Conservation (phyloP, 441 rosid genomes). For the Theobroma grandiflorum region DNA sequence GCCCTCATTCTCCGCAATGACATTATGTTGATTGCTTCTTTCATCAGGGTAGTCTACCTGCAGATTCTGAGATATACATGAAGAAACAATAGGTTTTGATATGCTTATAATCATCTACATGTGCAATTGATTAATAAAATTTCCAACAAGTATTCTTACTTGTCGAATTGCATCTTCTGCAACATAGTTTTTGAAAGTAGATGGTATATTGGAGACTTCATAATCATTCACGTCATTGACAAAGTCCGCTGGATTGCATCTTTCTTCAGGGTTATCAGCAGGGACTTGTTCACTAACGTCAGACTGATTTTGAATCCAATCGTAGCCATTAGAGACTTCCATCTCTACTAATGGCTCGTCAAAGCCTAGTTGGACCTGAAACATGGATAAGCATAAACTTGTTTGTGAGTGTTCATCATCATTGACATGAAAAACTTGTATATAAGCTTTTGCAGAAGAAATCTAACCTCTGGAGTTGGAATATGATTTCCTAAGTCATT, state of each 20-base stretch:
- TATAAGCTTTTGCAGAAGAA: background rate
- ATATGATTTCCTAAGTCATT: background rate
- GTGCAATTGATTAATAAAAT: background rate
- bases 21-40: slow-evolving; percentile 1
- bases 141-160: background rate
- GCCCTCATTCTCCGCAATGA: background rate
- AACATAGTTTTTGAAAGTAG: too few species aligned
- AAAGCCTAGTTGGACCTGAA: background rate
- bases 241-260: too few species aligned
- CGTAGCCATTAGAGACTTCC: background rate
- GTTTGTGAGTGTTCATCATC: background rate
- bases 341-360: background rate
- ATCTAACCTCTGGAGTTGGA: background rate
- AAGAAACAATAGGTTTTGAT: background rate
- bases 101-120: background rate
- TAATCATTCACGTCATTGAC: too few species aligned
- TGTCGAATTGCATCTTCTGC: too few species aligned
- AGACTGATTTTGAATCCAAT: background rate
- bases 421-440: background rate
- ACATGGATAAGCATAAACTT: background rate
- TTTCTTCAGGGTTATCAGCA: too few species aligned
- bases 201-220: too few species aligned
- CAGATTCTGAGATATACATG: background rate
- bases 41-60: background rate
- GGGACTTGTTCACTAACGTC: background rate